Conservation (phyloP, 2,329 filamentous ascomycete species). For the Pseudocercospora ulei region DNA sequence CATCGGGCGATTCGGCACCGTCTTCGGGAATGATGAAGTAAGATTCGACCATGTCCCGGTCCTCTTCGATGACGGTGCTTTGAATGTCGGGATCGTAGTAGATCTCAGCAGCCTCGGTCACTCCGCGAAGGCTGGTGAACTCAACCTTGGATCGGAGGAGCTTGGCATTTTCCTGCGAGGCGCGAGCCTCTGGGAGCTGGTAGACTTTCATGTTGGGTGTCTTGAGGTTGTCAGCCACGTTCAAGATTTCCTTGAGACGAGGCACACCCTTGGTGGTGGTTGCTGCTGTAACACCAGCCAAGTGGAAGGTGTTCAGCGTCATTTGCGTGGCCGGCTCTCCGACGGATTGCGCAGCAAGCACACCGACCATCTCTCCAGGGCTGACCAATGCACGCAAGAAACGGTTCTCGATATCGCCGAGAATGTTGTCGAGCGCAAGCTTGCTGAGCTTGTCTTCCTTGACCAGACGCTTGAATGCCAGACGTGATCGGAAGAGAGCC, state of each 20-base stretch:
- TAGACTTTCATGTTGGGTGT: conserved; percentile 95
- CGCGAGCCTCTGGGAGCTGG: conserved; percentile 52
- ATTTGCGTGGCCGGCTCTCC: conserved; percentile 98
- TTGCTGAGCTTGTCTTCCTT: conserved; percentile 78
- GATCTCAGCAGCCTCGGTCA: conserved; percentile 86
- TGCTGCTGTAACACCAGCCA: conserved; percentile 98
- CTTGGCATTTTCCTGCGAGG: conserved; percentile 72
- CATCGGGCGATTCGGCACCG: conserved; percentile 48
- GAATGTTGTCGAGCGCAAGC: conserved; percentile 80
- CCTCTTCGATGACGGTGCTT: conserved; percentile 73
- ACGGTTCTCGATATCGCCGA: conserved; percentile 81
- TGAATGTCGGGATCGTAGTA: conserved; percentile 93
- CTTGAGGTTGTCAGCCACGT: conserved; percentile 96
- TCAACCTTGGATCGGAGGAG: conserved; percentile 79
- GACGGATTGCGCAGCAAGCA: conserved; percentile 93
- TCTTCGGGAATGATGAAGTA: conserved; percentile 93
- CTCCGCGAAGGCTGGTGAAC: conserved; percentile 83
- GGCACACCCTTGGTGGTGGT: conserved; percentile 98
- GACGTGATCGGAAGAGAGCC: conserved; percentile 73
- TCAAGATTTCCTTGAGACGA: conserved; percentile 98
- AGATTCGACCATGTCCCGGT: conserved; percentile 88
- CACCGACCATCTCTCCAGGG: conserved; percentile 97
- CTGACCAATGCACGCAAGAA: conserved; percentile 79
- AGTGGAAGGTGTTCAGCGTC: conserved; percentile 99
- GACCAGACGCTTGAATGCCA: conserved; percentile 89